phyloP scores from a whole-genome alignment of 352 stramenopile genomes.

The Phytophthora citrophthora region DNA sequence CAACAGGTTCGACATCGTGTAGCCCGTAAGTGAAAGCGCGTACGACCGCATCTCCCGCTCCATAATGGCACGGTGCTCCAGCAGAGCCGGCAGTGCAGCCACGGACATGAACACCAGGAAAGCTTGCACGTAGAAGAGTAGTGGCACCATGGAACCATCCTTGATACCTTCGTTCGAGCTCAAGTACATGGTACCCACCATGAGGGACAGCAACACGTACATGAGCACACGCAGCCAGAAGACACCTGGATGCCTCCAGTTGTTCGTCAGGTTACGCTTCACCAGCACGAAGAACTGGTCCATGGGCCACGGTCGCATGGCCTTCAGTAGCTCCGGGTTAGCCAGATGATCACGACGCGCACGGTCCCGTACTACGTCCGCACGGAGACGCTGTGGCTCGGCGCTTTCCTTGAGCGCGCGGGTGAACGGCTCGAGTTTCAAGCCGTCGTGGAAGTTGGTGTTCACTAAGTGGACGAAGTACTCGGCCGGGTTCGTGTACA shows the following conservation, averaged over 20 bases:
- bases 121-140: constrained; percentile 92
- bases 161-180: constrained; percentile 47
- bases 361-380: constrained; percentile 50
- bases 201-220: constrained; percentile 78
- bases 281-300: constrained; percentile 69
- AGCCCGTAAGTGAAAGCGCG: constrained; percentile 70
- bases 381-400: constrained; percentile 43
- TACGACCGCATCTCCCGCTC: constrained; percentile 71
- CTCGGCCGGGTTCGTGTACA: constrained; percentile 81
- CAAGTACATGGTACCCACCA: constrained; percentile 85
- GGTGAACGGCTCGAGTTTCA: constrained; percentile 53
- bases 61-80: constrained; percentile 89
- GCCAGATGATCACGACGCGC: constrained; percentile 34
- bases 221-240: constrained; percentile 88
- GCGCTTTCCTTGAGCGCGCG: constrained; percentile 44
- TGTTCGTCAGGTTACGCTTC: constrained; percentile 70
- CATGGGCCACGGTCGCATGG: constrained; percentile 51
- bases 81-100: constrained; percentile 82
- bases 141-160: constrained; percentile 48
- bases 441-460: constrained; percentile 58
- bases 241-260: constrained; percentile 73
- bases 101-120: constrained; percentile 95
- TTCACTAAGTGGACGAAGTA: constrained; percentile 80
- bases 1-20: constrained; percentile 81
- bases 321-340: constrained; percentile 53